Percentiles rank a stretch among this genome's conserved stretches.
Conservation (phyloP, 805 yeast genomes). For the Wickerhamiella dianesei region DNA sequence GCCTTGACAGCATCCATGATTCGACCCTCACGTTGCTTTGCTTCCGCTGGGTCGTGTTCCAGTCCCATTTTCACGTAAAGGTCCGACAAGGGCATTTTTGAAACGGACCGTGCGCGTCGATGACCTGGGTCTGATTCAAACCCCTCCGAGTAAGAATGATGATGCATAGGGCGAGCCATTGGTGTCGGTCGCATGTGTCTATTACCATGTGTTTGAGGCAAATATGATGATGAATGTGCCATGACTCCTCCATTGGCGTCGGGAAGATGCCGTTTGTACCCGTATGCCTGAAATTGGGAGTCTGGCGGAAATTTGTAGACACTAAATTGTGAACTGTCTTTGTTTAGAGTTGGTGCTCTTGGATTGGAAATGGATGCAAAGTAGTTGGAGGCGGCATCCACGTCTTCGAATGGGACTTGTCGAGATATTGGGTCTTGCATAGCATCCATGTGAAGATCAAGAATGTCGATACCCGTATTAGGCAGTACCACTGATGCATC, state of each 20-base stretch:
- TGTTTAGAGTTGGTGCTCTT: too few species aligned
- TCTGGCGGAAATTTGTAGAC: not conserved
- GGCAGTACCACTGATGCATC: not conserved
- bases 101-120: conserved; percentile 22
- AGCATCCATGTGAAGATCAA: not conserved
- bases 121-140: not conserved
- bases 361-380: too few species aligned
- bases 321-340: not conserved
- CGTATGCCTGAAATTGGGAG: not conserved
- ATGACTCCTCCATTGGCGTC: not conserved
- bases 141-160: not conserved
- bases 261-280: not conserved
- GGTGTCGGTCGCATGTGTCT: not conserved
- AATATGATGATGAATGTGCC: not conserved
- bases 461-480: not conserved
- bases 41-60: conserved; percentile 25
- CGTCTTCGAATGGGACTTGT: too few species aligned
- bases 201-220: not conserved
- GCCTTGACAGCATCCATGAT: conserved; percentile 30
- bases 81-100: conserved; percentile 27
- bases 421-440: too few species aligned
- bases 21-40: conserved; percentile 27
- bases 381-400: too few species aligned
- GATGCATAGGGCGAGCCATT: not conserved
- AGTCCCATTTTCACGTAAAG: conserved; percentile 30